Evolutionary conservation across 257 asterid genomes (phyloP).

Genomic region (Penstemon davidsonii): DNA sequence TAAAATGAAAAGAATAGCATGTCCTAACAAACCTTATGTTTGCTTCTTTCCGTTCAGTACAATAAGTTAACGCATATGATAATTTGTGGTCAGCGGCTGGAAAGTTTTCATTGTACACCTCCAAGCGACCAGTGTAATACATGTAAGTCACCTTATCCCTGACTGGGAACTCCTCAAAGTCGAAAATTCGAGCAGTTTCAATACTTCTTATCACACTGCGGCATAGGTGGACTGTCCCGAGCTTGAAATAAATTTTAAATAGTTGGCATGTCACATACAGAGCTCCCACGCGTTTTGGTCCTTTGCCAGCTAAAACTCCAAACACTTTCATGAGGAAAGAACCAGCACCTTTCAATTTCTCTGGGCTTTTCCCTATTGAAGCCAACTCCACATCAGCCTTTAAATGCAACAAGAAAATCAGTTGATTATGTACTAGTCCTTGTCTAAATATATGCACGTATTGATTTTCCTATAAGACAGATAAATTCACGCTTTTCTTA

Average conservation of each 20-base stretch:
- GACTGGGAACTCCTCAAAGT: slow-evolving; percentile 91
- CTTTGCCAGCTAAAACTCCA: slow-evolving; percentile 96
- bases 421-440: slow-evolving; percentile 19
- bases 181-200: slow-evolving; percentile 90
- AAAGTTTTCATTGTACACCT: slow-evolving; percentile 94
- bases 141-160: slow-evolving; percentile 97
- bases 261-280: slow-evolving; percentile 91
- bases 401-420: slow-evolving; percentile 39
- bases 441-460: not conserved
- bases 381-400: slow-evolving; percentile 93
- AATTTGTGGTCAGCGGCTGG: slow-evolving; percentile 88
- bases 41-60: slow-evolving; percentile 60
- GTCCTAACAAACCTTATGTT: slow-evolving; percentile 66
- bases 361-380: slow-evolving; percentile 81
- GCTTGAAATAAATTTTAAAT: slow-evolving; percentile 90
- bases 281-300: slow-evolving; percentile 93
- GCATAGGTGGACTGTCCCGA: slow-evolving; percentile 89
- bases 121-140: slow-evolving; percentile 98
- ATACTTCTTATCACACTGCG: slow-evolving; percentile 97
- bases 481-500: slow-evolving; percentile 34
- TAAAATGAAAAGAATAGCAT: not conserved
- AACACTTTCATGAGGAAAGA: slow-evolving; percentile 96
- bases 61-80: slow-evolving; percentile 80
- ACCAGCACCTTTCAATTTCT: slow-evolving; percentile 92
- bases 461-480: not conserved